Base-by-base conservation (phyloP, 805 yeast genomes). In the Wickerhamomyces ciferrii region DNA sequence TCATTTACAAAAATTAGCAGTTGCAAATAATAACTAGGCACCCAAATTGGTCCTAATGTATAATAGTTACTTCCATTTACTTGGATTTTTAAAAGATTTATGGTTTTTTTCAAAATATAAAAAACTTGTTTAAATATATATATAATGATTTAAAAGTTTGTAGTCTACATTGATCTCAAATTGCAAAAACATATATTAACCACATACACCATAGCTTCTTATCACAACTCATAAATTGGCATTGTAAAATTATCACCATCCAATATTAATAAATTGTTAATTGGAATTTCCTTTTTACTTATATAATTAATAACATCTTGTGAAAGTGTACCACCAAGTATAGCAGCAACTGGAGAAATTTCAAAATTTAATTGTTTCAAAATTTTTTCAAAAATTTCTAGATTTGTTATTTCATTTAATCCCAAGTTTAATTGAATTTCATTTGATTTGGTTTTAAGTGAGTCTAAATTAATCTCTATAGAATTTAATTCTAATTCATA, bases 1-100 rank as follows among this genome's bases (percentile, higher is more conserved):
- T 43, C 98, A 94, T 68, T 78, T 94, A 62, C 96, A 91, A 65
- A 88, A 88, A 68, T 81, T 91, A 54, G 95, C 92, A 45, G 97
- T 92, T 39, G 66, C 70, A 47, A 76, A 75, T 42, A 67, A 20
- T 40, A 34, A 43, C n/a, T n/a, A n/a, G n/a, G n/a, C n/a, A n/a
- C n/a, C n/a, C n/a, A n/a, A n/a, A n/a, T n/a, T n/a, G n/a, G n/a
- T n/a, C n/a, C n/a, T n/a, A n/a, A n/a, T n/a, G n/a, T n/a, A n/a
- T n/a, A n/a, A n/a, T n/a, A n/a, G n/a, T n/a, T n/a, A n/a, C n/a
- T n/a, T n/a, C n/a, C n/a, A n/a, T n/a, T n/a, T n/a, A n/a, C n/a
- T n/a, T n/a, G n/a, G n/a, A n/a, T n/a, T n/a, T n/a, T n/a, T n/a
- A n/a, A n/a, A n/a, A n/a, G n/a, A n/a, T n/a, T n/a, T n/a, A n/a